Base-by-base conservation (phyloP, 306 rosid species). In the Cicer chorassanicum region DNA sequence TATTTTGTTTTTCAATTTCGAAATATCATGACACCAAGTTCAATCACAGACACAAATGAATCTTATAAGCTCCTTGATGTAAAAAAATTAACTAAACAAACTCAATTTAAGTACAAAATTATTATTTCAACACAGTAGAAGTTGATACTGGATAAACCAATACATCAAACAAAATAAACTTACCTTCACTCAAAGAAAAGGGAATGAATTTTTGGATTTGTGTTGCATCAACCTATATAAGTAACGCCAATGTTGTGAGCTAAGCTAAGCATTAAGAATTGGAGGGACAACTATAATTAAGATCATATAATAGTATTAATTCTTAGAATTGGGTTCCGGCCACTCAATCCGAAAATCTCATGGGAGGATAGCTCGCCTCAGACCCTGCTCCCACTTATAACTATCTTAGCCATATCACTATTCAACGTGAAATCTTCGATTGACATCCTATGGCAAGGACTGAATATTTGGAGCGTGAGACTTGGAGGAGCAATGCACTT, bases 91-190 rank as follows among this genome's bases (percentile, higher is more conserved):
- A 48, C 18, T 2, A 66, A 57, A 57, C 6, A 6, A 68, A 68
- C 12, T n/a, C 8, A 51, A 64, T 12, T 57, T 19, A 29, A 49
- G 44, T 24, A 6, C 13, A 82, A 71, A 49, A 19, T 43, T 46
- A 41, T 65, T 11, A 24, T 55, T 51, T 41, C 65, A 39, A 53
- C 4, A 53, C 2, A 62, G 65, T 44, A 18, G 19, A n/a, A 45
- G 39, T 48, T 45, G 24, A 70, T 10, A 42, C 48, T 1, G 10
- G 18, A 78, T 4, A 50, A 53, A 78, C 1, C 1, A 74, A 49
- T 34, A 55, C 50, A 50, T 55, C 73, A 68, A 46, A 38, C 44
- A 46, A 54, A 54, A 9, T 1, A 77, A 60, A 40, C 10, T 74
- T 56, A 24, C 7, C 50, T 43, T 51, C 10, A 14, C 39, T 70